Percentiles rank a stretch among this genome's conserved stretches.
phyloP scores from a whole-genome alignment of 495 filamentous ascomycete species.

The Gamarada debralockiae region DNA sequence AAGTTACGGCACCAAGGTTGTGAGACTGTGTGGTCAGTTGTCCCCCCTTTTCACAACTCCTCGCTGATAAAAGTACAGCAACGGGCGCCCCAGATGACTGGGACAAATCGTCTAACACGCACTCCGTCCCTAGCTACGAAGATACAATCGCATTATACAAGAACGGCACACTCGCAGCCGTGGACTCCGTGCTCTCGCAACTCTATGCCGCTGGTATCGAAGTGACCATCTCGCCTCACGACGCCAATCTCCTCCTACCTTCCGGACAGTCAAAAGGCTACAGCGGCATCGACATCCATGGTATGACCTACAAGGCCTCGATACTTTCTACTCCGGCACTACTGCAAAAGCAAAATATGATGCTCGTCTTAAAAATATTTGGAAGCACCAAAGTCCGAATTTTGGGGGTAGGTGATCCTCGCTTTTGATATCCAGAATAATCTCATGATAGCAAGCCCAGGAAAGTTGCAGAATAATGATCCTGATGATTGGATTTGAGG shows the following conservation, averaged over 20 bases:
- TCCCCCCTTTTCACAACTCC: background rate
- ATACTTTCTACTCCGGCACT: constrained; percentile 29
- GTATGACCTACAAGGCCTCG: constrained; percentile 16
- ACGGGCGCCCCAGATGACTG: constrained; percentile 25
- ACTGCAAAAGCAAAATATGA: constrained; percentile 30
- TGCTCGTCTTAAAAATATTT: constrained; percentile 28
- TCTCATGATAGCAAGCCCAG: constrained; percentile 27
- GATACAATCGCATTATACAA: constrained; percentile 29
- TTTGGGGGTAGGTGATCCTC: constrained; percentile 32
- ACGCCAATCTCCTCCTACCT: constrained; percentile 30
- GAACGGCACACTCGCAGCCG: constrained; percentile 26
- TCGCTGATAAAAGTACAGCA: constrained; percentile 3
- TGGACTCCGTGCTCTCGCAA: constrained; percentile 30
- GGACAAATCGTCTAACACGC: constrained; percentile 18
- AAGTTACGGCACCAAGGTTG: constrained; percentile 30
- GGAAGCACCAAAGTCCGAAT: constrained; percentile 29
- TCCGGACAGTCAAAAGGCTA: background rate
- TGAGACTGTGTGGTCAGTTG: constrained; percentile 32
- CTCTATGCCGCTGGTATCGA: constrained; percentile 33
- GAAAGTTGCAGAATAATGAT: constrained; percentile 24
- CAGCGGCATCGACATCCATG: constrained; percentile 28
- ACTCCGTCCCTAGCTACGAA: constrained; percentile 24
- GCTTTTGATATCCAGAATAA: constrained; percentile 40
- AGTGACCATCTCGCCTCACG: constrained; percentile 37
- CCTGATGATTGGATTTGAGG: constrained; percentile 31